Conservation (phyloP, 441 rosid genomes). For the Populus hybrid region DNA sequence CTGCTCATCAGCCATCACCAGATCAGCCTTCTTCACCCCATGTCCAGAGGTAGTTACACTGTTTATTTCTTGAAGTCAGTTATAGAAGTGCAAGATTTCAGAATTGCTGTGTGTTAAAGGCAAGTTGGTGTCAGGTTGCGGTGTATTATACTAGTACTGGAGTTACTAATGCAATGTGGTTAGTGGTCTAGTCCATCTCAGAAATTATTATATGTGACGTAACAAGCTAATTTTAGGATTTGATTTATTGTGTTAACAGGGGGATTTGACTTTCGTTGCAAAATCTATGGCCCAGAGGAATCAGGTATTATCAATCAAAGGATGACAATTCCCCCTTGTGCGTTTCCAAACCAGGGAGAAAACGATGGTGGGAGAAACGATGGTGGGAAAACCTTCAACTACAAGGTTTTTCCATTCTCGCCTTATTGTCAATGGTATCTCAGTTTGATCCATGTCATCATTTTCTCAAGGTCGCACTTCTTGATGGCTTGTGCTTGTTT, state of each 20-base stretch:
- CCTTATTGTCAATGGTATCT: background rate
- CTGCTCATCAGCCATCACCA: constrained; percentile 59
- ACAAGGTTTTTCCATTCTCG: constrained; percentile 14
- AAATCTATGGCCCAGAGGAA: constrained; percentile 24
- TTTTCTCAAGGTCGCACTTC: constrained; percentile 11
- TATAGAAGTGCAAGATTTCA: background rate
- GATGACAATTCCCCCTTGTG: constrained; percentile 30
- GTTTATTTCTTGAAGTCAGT: background rate
- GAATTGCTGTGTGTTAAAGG: background rate
- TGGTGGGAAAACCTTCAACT: constrained; percentile 16
- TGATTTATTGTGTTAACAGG: constrained; percentile 30
- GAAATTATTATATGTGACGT: background rate
- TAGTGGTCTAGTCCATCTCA: background rate
- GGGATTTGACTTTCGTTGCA: constrained; percentile 31
- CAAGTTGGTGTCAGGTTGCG: background rate
- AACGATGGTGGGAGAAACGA: constrained; percentile 23
- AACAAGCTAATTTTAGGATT: constrained; percentile 9
- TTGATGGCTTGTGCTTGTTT: constrained; percentile 27
- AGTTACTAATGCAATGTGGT: background rate
- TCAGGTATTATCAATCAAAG: constrained; percentile 16
- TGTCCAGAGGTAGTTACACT: constrained; percentile 44
- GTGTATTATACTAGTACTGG: background rate
- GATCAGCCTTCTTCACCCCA: constrained; percentile 83
- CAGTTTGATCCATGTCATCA: background rate
- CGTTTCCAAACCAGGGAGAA: constrained; percentile 16